phyloP scores from a whole-genome alignment of 73 alveolate species.

The Paramecium pentaurelia region DNA sequence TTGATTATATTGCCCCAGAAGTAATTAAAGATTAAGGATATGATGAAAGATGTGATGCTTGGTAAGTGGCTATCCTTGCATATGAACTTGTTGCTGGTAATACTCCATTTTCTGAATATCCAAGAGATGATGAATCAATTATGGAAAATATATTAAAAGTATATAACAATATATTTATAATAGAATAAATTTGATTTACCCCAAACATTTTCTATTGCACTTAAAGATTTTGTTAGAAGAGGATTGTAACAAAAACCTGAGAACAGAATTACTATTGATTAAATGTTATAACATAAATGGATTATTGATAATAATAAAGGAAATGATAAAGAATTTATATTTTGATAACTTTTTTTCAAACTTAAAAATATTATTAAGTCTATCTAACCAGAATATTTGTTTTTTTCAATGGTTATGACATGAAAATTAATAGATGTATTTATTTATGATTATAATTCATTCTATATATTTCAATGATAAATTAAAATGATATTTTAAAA shows the following conservation, averaged over 20 bases:
- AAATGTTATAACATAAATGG: slow-evolving; percentile 53
- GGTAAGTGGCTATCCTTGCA: slow-evolving; percentile 83
- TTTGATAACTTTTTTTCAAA: neutral
- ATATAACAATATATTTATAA: neutral
- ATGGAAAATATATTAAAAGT: slow-evolving; percentile 12
- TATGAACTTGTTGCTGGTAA: slow-evolving; percentile 57
- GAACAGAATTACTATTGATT: neutral
- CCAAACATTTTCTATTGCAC: neutral
- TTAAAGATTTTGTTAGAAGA: slow-evolving; percentile 31
- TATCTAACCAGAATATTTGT: neutral
- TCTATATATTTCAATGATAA: neutral
- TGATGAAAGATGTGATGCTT: slow-evolving; percentile 82
- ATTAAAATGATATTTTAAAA: too few relatives aligned
- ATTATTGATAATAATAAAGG: neutral
- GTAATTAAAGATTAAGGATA: slow-evolving; percentile 76
- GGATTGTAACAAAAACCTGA: slow-evolving; percentile 40
- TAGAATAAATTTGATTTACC: slow-evolving; percentile 51
- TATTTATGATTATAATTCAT: neutral
- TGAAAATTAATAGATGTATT: neutral
- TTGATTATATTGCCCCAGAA: slow-evolving; percentile 93
- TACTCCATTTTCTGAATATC: slow-evolving; percentile 59
- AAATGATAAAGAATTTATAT: neutral
- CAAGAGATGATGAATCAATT: slow-evolving; percentile 42
- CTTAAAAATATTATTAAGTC: neutral
- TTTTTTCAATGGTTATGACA: neutral